These are phyloP conservation scores for Paramecium primaurelia DNA, from an alignment of 73 alveolate species.

Conservation along the genomic window DNA sequence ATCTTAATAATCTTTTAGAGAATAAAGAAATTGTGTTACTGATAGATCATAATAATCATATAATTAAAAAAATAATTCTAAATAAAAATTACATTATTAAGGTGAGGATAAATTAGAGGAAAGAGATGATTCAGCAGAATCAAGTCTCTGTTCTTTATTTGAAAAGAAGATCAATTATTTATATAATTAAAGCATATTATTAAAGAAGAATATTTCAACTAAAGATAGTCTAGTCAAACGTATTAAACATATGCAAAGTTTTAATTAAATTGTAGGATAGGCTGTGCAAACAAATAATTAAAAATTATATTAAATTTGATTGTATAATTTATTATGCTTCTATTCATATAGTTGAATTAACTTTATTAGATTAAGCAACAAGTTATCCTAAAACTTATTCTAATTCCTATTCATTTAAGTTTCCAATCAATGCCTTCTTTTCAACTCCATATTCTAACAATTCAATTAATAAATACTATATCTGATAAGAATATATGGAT, in stretches of 20 bases:
- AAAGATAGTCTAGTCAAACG: not conserved
- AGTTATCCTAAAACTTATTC: not conserved
- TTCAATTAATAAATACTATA: conserved; percentile 34
- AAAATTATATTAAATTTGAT: not conserved
- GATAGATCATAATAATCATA: not conserved
- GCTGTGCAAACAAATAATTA: not conserved
- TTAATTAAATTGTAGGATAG: not conserved
- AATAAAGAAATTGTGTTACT: not conserved
- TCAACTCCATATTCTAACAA: not conserved
- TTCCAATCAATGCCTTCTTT: not conserved
- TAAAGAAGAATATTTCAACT: not conserved
- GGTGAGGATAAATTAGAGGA: not conserved
- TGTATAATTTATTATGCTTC: not conserved
- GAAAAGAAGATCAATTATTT: not conserved
- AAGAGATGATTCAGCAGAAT: conserved; percentile 27
- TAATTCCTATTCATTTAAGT: not conserved
- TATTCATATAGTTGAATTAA: not conserved
- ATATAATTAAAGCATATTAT: conserved; percentile 4
- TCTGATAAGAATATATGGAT: conserved; percentile 80
- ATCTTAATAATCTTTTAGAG: not conserved
- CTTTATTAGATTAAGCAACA: not conserved
- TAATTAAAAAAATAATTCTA: not conserved
- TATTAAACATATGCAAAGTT: not conserved
- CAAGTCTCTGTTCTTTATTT: not conserved
- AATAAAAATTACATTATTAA: not conserved